Conservation (phyloP, 2,329 filamentous ascomycete genomes). For the Epichloe gansuensis region DNA sequence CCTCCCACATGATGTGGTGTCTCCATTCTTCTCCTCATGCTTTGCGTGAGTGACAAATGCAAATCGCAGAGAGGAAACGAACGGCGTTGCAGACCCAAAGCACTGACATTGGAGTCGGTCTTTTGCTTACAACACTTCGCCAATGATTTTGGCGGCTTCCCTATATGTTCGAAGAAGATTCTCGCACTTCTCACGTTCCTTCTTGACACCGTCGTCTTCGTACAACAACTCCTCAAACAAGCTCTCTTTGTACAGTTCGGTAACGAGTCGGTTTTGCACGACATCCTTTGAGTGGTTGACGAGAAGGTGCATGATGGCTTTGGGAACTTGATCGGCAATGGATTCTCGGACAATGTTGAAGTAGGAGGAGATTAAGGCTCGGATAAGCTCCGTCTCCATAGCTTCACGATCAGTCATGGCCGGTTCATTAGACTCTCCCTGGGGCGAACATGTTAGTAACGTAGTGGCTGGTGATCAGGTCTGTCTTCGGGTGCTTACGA, state of each 20-base stretch:
- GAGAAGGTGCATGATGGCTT: constrained; percentile 96
- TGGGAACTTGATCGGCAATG: constrained; percentile 97
- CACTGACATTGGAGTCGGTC: too few species aligned
- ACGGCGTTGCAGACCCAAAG: too few species aligned
- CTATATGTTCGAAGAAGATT: constrained; percentile 90
- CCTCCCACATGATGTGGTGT: too few species aligned
- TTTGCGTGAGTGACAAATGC: too few species aligned
- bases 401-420: constrained; percentile 90
- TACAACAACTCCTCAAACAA: constrained; percentile 90
- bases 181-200: constrained; percentile 97
- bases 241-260: constrained; percentile 84
- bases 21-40: too few species aligned
- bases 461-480: background rate
- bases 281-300: constrained; percentile 98
- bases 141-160: constrained; percentile 95
- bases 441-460: constrained; percentile 7
- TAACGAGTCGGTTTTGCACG: constrained; percentile 92
- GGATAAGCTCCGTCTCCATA: constrained; percentile 94
- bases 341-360: constrained; percentile 98
- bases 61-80: too few species aligned
- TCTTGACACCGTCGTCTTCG: constrained; percentile 95
- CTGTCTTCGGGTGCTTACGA: constrained; percentile 37
- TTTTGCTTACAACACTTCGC: constrained; percentile 65
- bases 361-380: constrained; percentile 91
- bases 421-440: constrained; percentile 58